Base-by-base conservation (phyloP, 2,329 filamentous ascomycete genomes). In the Chaetomiaceae sp. region DNA sequence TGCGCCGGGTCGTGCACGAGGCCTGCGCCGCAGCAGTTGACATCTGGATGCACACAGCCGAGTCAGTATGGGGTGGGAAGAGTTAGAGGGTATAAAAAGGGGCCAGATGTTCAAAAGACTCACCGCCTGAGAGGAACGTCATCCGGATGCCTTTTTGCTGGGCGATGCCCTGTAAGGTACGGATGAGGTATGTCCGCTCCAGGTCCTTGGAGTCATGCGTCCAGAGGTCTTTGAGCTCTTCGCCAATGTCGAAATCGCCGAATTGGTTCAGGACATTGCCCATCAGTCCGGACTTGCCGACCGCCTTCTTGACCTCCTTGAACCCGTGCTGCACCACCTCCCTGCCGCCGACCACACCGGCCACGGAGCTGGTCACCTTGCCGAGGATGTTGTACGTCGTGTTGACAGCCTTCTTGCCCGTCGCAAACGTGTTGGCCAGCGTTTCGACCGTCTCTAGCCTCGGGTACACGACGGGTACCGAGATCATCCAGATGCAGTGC, bases 121-220 rank as follows among this genome's bases (percentile, higher is more conserved):
- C 72, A 85, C 84, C 87, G 66, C 94, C 94, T 14, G 90, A 96
- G 58, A 99, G 75, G 75, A 99, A 97, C 1, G 91, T 96, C 88
- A 99, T 96, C 42, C 94, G 86, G 43, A 99, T 81, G 23, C 89
- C 91, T 73, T 96, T 96, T 71, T 96, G 91, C 67, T 96, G 90
- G 1, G 94, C 80, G 63, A 99, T 97, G 23, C 90, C 89, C 73
- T 99, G 94, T 2, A 99, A 79, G 1, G 94, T 99, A 59, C 94
- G 86, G 67, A 99, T 95, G 57, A 99, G 77, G 68, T 99, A 99
- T 6, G 94, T 99, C 53, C 94, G 81, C 72, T 99, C 94, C 36
- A 99, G 83, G 64, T 99, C 94, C 79, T 97, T 99, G 48, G 87
- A 91, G 47, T 97, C 92, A 66, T 99, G 94, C 20, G 94, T 99